Evolutionary conservation across 2,329 filamentous ascomycete species (phyloP).

Genomic region (Xylogone sp.): DNA sequence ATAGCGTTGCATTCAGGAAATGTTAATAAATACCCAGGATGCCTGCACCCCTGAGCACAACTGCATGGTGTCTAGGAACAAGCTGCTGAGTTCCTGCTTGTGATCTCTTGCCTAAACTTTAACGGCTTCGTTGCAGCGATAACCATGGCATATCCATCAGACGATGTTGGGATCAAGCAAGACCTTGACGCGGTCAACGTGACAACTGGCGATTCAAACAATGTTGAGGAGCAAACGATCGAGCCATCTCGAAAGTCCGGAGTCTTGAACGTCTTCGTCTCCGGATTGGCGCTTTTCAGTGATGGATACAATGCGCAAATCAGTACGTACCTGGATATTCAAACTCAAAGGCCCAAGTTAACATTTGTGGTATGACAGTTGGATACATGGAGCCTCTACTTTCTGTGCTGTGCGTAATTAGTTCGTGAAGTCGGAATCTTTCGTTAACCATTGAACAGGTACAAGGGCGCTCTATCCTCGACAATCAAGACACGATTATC

Average conservation of each 20-base stretch:
- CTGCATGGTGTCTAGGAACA: too few species aligned
- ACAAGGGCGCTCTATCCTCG: slow-evolving; percentile 34
- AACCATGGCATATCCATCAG: too few species aligned
- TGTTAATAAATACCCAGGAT: too few species aligned
- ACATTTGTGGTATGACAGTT: background rate
- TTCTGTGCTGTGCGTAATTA: slow-evolving; percentile 23
- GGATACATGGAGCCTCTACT: slow-evolving; percentile 34
- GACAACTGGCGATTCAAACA: too few species aligned
- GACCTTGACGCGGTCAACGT: too few species aligned
- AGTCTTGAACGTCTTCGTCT: slow-evolving; percentile 30
- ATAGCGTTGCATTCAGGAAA: too few species aligned
- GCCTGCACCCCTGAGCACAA: too few species aligned
- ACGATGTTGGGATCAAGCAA: too few species aligned
- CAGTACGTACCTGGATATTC: slow-evolving; percentile 17
- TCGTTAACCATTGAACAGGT: slow-evolving; percentile 11
- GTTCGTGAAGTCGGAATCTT: background rate
- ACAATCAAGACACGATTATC: slow-evolving; percentile 45
- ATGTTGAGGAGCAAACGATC: too few species aligned
- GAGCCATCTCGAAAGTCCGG: slow-evolving; percentile 14
- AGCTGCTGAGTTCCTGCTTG: too few species aligned
- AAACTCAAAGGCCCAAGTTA: slow-evolving; percentile 4
- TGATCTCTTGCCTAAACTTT: too few species aligned
- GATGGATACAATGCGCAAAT: slow-evolving; percentile 36
- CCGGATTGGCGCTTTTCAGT: slow-evolving; percentile 33
- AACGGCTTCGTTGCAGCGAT: too few species aligned